phyloP scores from a whole-genome alignment of 345 rosid genomes.

The Turritis glabra region DNA sequence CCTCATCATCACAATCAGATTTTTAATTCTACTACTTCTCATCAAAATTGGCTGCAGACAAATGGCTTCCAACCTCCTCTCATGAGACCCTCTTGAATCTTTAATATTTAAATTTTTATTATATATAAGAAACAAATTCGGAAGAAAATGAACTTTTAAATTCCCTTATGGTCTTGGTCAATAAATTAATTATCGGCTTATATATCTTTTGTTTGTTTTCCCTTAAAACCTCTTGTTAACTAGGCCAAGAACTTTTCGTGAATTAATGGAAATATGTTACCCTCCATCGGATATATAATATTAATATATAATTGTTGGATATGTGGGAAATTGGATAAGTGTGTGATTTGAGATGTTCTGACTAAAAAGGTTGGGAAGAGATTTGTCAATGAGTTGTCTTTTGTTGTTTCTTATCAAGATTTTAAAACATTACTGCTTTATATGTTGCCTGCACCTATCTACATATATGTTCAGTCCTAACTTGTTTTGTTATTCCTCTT shows the following conservation, averaged over 20 bases:
- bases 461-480: constrained; percentile 38
- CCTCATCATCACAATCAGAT: constrained; percentile 51
- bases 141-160: constrained; percentile 1
- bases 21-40: constrained; percentile 33
- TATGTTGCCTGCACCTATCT: constrained; percentile 43
- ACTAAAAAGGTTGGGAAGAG: constrained; percentile 37
- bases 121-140: constrained; percentile 3
- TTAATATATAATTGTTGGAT: not conserved
- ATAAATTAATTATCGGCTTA: constrained; percentile 6
- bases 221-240: constrained; percentile 7
- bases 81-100: constrained; percentile 41
- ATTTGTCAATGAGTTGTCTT: constrained; percentile 45
- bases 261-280: not conserved
- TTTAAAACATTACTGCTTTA: constrained; percentile 30
- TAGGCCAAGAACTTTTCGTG: not conserved
- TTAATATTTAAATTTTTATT: not conserved
- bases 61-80: constrained; percentile 40
- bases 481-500: constrained; percentile 34
- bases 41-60: constrained; percentile 43
- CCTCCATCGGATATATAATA: not conserved
- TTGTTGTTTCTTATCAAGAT: constrained; percentile 35
- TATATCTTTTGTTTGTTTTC: not conserved
- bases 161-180: constrained; percentile 12
- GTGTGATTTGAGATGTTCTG: constrained; percentile 42
- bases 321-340: constrained; percentile 33